These are phyloP conservation scores for Leccinellum albellum DNA, from an alignment of 768 basidiomycete genomes.

Conservation along the genomic window DNA sequence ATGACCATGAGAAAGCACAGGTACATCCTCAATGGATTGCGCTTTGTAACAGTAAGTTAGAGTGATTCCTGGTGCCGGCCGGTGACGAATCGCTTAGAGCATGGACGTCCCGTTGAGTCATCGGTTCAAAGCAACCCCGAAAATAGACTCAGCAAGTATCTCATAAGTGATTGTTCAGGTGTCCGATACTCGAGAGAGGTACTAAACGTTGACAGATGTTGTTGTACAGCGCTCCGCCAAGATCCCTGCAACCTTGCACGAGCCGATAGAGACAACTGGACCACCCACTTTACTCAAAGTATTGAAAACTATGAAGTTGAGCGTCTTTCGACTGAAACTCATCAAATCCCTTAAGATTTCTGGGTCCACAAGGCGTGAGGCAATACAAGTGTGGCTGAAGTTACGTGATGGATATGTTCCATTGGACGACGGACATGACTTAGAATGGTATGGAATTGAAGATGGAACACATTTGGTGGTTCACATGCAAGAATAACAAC, in stretches of 20 bases:
- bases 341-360: conserved; percentile 44
- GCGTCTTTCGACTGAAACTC: conserved; percentile 60
- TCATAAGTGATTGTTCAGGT: conserved; percentile 49
- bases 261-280: conserved; percentile 13
- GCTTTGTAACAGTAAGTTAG: conserved; percentile 56
- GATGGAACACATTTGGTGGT: conserved; percentile 39
- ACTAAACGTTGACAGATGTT: conserved; percentile 24
- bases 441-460: conserved; percentile 75
- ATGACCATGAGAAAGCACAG: conserved; percentile 40
- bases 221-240: conserved; percentile 25
- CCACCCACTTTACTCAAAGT: conserved; percentile 42
- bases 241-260: conserved; percentile 21
- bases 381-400: conserved; percentile 51
- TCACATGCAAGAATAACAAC: conserved; percentile 15
- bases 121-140: conserved; percentile 28
- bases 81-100: conserved; percentile 37
- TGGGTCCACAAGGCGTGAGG: conserved; percentile 25
- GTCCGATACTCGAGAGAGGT: background rate
- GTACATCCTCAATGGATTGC: conserved; percentile 63
- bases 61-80: background rate
- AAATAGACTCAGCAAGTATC: conserved; percentile 55
- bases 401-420: conserved; percentile 49
- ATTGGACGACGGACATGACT: conserved; percentile 50
- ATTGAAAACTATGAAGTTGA: conserved; percentile 66
- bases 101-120: conserved; percentile 49